phyloP scores from a whole-genome alignment of 2,329 filamentous ascomycete species.

The Ceratocystis colombiana region DNA sequence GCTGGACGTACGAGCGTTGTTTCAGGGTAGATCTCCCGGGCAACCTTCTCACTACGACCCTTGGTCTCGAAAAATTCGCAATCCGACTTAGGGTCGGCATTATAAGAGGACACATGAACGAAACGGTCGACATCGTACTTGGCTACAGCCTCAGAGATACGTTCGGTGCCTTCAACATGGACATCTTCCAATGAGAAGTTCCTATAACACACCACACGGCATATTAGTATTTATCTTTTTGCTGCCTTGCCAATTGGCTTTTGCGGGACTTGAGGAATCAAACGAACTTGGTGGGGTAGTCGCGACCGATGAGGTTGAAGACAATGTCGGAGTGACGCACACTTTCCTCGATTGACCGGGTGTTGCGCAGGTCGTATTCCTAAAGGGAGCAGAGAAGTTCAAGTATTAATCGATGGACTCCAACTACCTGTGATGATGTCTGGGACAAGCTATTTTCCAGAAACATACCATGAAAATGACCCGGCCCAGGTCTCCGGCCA shows the following conservation, averaged over 20 bases:
- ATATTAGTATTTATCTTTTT: neutral
- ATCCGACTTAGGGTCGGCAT: conserved; percentile 65
- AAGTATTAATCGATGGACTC: neutral
- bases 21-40: conserved; percentile 83
- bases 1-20: conserved; percentile 93
- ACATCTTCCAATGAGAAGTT: conserved; percentile 92
- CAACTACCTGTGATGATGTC: neutral
- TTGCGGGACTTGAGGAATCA: neutral
- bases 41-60: conserved; percentile 72
- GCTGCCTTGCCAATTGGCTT: neutral
- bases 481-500: conserved; percentile 85
- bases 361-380: conserved; percentile 95
- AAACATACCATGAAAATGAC: conserved; percentile 67
- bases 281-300: conserved; percentile 86
- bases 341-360: conserved; percentile 87
- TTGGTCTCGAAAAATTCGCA: conserved; percentile 91
- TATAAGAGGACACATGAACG: conserved; percentile 94
- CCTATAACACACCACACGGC: conserved; percentile 38
- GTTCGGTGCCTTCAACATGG: conserved; percentile 81
- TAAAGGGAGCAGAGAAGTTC: conserved; percentile 31
- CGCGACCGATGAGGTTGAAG: conserved; percentile 88
- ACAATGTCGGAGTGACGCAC: conserved; percentile 96
- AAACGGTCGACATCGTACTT: conserved; percentile 98
- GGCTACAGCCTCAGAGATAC: conserved; percentile 85
- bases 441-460: neutral